phyloP scores from a whole-genome alignment of 2,329 filamentous ascomycete genomes.

The Colletotrichum sp. region DNA sequence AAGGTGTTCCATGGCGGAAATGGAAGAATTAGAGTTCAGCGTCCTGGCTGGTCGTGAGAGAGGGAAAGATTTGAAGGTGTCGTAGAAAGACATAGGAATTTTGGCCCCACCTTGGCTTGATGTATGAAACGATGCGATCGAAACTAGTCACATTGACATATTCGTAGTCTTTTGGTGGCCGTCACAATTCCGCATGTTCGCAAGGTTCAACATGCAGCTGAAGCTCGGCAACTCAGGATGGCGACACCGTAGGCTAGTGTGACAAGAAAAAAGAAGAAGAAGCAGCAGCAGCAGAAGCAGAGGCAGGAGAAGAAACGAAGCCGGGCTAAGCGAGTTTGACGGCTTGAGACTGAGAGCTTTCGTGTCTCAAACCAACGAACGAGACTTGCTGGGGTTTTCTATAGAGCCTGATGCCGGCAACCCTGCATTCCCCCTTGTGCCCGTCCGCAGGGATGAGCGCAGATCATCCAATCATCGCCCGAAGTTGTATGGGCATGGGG shows the following conservation, averaged over 20 bases:
- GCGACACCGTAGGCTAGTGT: background rate
- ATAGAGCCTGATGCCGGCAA: background rate
- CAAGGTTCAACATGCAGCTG: background rate
- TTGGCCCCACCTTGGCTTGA: background rate
- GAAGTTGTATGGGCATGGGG: background rate
- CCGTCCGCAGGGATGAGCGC: slow-evolving; percentile 5
- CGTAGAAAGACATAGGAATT: background rate
- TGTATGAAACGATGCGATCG: background rate
- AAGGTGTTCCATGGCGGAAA: background rate
- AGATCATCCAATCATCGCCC: slow-evolving; percentile 3
- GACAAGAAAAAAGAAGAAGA: background rate
- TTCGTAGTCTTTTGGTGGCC: background rate
- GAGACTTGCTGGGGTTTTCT: background rate
- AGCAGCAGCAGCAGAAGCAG: background rate
- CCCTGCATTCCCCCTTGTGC: background rate
- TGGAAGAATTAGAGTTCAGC: background rate
- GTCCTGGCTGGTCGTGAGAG: background rate
- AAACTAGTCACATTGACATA: background rate
- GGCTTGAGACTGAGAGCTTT: background rate
- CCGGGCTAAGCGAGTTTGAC: background rate
- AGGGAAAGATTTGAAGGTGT: background rate
- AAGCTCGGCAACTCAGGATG: background rate
- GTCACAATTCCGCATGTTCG: background rate
- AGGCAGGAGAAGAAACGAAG: background rate
- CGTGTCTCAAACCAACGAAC: background rate